Evolutionary conservation across 768 basidiomycete genomes (phyloP).

Genomic region (Phylloporus arenicola): DNA sequence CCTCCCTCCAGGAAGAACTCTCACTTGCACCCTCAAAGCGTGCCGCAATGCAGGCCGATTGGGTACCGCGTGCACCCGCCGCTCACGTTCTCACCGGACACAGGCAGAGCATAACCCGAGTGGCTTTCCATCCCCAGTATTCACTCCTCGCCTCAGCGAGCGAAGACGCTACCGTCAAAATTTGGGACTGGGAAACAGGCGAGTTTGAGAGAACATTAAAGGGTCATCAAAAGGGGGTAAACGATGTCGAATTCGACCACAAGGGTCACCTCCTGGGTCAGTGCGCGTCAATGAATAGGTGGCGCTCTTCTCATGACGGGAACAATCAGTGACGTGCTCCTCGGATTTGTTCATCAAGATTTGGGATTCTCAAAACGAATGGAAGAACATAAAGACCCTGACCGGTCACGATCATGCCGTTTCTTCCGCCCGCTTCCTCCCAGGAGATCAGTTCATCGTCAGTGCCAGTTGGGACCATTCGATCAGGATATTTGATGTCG

Average conservation of each 20-base stretch:
- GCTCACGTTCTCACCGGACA: slow-evolving; percentile 75
- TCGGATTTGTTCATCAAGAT: slow-evolving; percentile 89
- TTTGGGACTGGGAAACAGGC: slow-evolving; percentile 96
- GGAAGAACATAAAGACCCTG: slow-evolving; percentile 83
- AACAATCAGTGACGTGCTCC: slow-evolving; percentile 50
- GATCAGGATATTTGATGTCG: slow-evolving; percentile 81
- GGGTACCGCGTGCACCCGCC: slow-evolving; percentile 84
- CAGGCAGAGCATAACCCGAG: slow-evolving; percentile 66
- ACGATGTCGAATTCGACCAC: slow-evolving; percentile 83
- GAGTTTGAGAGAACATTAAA: slow-evolving; percentile 90
- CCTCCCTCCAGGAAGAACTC: slow-evolving; percentile 70
- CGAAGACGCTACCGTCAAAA: slow-evolving; percentile 85
- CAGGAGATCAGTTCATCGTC: slow-evolving; percentile 76
- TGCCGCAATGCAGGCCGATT: slow-evolving; percentile 67
- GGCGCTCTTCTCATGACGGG: slow-evolving; percentile 1
- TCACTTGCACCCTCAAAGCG: slow-evolving; percentile 45
- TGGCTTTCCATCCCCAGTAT: slow-evolving; percentile 85
- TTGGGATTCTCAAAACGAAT: slow-evolving; percentile 87
- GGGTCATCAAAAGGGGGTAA: slow-evolving; percentile 85
- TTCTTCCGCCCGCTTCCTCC: slow-evolving; percentile 80
- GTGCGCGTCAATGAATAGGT: slow-evolving; percentile 10
- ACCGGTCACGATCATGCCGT: slow-evolving; percentile 91
- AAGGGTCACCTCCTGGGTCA: slow-evolving; percentile 79
- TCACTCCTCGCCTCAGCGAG: slow-evolving; percentile 79
- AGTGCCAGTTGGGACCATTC: slow-evolving; percentile 86